Base-by-base conservation (phyloP, 2,329 filamentous ascomycete species). In the Cryphonectria japonica region DNA sequence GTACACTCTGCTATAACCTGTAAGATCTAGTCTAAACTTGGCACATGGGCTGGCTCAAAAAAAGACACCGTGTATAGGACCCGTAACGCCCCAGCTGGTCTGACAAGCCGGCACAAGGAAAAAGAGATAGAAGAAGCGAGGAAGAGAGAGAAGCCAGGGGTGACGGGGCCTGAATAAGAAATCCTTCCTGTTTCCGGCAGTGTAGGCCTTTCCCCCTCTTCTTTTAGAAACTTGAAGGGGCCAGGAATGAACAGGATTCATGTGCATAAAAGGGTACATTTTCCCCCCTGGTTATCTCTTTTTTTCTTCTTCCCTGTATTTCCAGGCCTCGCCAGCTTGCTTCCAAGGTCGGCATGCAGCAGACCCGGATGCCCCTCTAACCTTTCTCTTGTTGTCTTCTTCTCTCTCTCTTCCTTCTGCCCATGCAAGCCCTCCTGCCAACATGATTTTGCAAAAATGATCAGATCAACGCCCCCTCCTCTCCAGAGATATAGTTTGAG, bases 21-120 rank as follows among this genome's bases (percentile, higher is more conserved):
- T 61, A 37, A 61, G 59, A 61, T 61, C 59, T 61, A 39, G 59
- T 61, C 59, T 61, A 61, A 61, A 22, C 32, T 61, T 61, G 59
- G 59, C 59, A 61, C 59, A 61, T 39, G 57, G 57, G 54, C 57
- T 60, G 26, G 26, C 26, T 26, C 26, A 26, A 26, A 26, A 26
- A 26, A 26, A 26, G 26, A 26, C 26, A 26, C 26, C 26, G 26
- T 26, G 26, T 46, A 19, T 26, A 46, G 14, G 16, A 43, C 41
- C 34, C 34, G 34, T 34, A 34, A 4, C 6, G 1, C 2, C 46
- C 22, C 46, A 50, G 46, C 6, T 50, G 46, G 46, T 50, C 46
- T 50, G 46, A 50, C 46, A n/a, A 50, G 46, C 19, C 8, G 22
- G 19, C 22, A 22, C 22, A 50, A n/a, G 22, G 19, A n/a, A 50